Evolutionary conservation across 805 yeast species (phyloP).

Genomic region (Lachancea nothofagi): DNA sequence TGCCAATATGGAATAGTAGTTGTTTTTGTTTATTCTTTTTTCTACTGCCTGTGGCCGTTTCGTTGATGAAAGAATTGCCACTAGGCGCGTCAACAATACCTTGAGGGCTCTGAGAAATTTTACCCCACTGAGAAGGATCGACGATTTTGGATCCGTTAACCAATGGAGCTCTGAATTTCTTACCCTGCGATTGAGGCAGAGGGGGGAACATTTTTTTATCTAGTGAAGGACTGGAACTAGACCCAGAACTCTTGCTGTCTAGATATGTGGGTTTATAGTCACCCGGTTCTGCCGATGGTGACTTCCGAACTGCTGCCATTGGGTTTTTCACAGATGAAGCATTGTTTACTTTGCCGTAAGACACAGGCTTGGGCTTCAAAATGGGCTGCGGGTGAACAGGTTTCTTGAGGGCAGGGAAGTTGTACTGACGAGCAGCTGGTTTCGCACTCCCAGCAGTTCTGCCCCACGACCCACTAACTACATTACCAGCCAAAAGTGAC

Average conservation of each 20-base stretch:
- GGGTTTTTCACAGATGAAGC: slow-evolving; percentile 8
- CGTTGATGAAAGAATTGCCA: slow-evolving; percentile 8
- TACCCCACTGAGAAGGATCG: slow-evolving; percentile 37
- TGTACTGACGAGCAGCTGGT: slow-evolving; percentile 15
- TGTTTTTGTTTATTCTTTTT: slow-evolving; percentile 49
- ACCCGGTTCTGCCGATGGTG: not conserved
- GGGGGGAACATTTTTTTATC: slow-evolving; percentile 42
- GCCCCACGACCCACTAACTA: slow-evolving; percentile 31
- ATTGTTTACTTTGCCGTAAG: slow-evolving; percentile 1
- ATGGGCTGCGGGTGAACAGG: slow-evolving; percentile 18
- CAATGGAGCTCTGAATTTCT: slow-evolving; percentile 44
- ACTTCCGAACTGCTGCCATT: not conserved
- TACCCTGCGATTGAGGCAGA: slow-evolving; percentile 29
- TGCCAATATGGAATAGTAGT: slow-evolving; percentile 47
- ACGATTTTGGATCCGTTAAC: slow-evolving; percentile 42
- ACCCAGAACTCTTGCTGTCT: slow-evolving; percentile 21
- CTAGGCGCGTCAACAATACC: slow-evolving; percentile 9
- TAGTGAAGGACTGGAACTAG: slow-evolving; percentile 19
- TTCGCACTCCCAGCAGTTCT: slow-evolving; percentile 14
- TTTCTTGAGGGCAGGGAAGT: slow-evolving; percentile 32
- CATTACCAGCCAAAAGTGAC: slow-evolving; percentile 14
- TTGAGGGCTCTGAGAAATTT: slow-evolving; percentile 1
- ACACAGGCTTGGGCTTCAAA: slow-evolving; percentile 10
- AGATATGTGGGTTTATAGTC: slow-evolving; percentile 29
- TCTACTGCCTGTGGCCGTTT: slow-evolving; percentile 14